Conservation (phyloP, 257 asterid genomes). For the Jasminum sambac region DNA sequence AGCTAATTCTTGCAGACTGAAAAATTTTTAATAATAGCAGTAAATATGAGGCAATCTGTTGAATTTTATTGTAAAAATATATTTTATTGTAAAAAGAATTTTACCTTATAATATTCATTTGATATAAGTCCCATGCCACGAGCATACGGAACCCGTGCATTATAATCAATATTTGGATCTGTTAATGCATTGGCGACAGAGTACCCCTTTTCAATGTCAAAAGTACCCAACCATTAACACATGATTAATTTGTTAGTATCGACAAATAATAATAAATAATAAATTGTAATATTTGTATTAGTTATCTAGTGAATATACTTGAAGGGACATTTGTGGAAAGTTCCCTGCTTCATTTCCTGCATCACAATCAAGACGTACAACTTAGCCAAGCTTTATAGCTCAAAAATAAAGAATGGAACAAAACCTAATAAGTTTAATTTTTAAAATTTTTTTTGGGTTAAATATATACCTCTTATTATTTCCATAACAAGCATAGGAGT, state of each 20-base stretch:
- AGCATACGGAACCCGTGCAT: conserved; percentile 24
- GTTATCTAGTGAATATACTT: conserved; percentile 12
- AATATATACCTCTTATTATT: conserved; percentile 24
- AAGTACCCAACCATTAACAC: neutral
- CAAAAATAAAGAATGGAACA: neutral
- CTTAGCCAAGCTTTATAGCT: neutral
- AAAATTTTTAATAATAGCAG: neutral
- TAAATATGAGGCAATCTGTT: neutral
- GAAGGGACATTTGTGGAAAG: too few relatives aligned
- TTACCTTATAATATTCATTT: conserved; percentile 24
- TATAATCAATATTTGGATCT: neutral
- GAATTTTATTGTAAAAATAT: too few relatives aligned
- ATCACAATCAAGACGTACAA: neutral
- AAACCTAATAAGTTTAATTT: neutral
- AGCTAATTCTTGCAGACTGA: conserved; percentile 34
- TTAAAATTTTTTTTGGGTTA: too few relatives aligned
- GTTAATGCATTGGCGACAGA: conserved; percentile 13
- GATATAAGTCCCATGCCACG: conserved; percentile 24
- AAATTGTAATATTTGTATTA: neutral
- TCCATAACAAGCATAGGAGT: conserved; percentile 14
- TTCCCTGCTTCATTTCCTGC: too few relatives aligned
- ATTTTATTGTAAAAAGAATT: neutral
- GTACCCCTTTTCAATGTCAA: conserved; percentile 22
- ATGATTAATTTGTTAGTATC: too few relatives aligned
- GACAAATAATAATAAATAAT: neutral